Evolutionary conservation across 352 stramenopile species (phyloP), one percentile per base, ranked within the genome.

Genomic region (Phytopythium cucurbitacearum): DNA sequence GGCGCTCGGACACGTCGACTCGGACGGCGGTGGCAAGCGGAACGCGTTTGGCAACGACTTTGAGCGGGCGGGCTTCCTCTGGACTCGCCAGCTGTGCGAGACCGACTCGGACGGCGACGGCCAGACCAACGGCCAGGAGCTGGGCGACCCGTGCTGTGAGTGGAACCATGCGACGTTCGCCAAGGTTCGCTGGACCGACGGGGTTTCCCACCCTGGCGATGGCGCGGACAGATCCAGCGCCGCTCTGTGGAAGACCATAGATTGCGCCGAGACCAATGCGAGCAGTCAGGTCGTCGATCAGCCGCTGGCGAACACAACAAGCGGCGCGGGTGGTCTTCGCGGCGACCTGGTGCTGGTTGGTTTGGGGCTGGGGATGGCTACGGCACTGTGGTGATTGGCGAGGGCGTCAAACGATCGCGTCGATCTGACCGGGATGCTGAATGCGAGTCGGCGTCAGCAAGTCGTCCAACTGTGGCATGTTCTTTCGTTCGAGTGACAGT

Each of bases 121-220:
- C 0, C 68, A 81, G 37, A 94, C 83, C 41, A 95, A 95, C 66
- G 84, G 84, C 39, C 61, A 93, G 52, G 85, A 95, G 60, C 77
- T 94, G 7, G 84, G 87, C 4, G 87, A 96, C 56, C 83, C 83
- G 46, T 83, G 80, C 67, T 96, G 87, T 57, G 58, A 71, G 16
- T 95, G 76, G 74, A 53, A 64, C 15, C 40, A 62, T 38, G 44
- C 61, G 37, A 63, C 51, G 28, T 67, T 71, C 46, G 45, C 57
- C 28, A 47, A 61, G 2, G 49, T 65, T 10, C 53, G 35, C 7
- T 71, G 64, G 61, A 50, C 45, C 9, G 45, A 55, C 3, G 66
- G 63, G 10, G 33, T 79, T 35, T 79, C 65, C 6, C 59, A 78
- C 51, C 69, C 65, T 38, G 69, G 65, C 3, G 53, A 74, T 45